Evolutionary conservation across 257 asterid genomes (phyloP), one percentile per base, ranked within the genome.

Genomic region (Jasminum sambac): DNA sequence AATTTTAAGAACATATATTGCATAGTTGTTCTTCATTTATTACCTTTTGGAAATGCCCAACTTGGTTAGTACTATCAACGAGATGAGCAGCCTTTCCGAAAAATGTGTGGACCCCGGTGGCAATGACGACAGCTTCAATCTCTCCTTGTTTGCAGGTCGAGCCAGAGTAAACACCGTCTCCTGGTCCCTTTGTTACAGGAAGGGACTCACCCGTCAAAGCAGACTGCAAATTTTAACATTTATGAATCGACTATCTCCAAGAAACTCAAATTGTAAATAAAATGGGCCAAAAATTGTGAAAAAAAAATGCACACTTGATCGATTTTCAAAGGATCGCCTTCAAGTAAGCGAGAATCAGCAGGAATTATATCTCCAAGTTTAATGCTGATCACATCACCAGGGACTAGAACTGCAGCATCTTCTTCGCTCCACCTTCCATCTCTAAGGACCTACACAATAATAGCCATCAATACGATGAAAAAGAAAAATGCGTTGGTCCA

Each of bases 111-210:
- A 94, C 98, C 74, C 98, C 98, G 12, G 97, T 90, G 24, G 95
- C 98, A 37, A 94, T 90, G 57, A 90, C 98, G 40, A 94, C 63
- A 61, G 97, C 98, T 77, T 94, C 98, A 14, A 94, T 68, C 71
- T 90, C 97, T 70, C 97, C 97, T 76, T 94, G 98, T 77, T 94
- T 94, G 89, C 98, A 94, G 5, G 98, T 94, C 17, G 98, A 94
- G 77, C 98, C 98, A 16, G 98, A 94, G 80, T 94, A 94, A 39
- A 94, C 86, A 11, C 97, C 98, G 57, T 94, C 98, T 2, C 98
- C 98, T 4, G 96, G 95, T 39, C 97, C 96, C 77, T 94, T 94
- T 1, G 97, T 90, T 44, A 90, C 97, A 0, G 98, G 98, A 74
- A 94, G 97, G 63, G 98, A 93, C 84, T 90, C 97, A 2, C 97